A percentile compares a stretch with the other conserved stretches of the same genome.
phyloP scores from a whole-genome alignment of 768 basidiomycete species.

The Hypsizygus marmoreus region DNA sequence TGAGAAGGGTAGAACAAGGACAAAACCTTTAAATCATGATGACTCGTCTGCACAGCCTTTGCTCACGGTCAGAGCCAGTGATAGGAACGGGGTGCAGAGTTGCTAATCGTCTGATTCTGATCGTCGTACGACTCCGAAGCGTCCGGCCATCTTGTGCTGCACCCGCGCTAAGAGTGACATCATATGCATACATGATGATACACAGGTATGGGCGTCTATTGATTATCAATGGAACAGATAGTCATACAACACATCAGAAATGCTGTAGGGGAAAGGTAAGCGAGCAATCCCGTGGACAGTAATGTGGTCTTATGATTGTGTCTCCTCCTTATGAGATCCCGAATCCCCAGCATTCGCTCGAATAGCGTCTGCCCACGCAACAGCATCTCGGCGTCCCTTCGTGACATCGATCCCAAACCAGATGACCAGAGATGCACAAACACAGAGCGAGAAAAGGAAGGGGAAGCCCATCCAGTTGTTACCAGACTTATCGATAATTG shows the following conservation, averaged over 20 bases:
- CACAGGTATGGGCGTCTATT: no score
- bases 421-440: conserved; percentile 66
- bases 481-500: conserved; percentile 71
- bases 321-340: background rate
- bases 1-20: background rate
- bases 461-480: conserved; percentile 86
- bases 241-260: no score
- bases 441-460: conserved; percentile 76
- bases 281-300: no score
- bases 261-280: background rate
- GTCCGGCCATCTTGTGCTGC: no score
- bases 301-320: background rate
- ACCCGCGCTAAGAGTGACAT: no score
- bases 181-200: no score
- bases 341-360: conserved; percentile 6
- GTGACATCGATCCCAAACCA: conserved; percentile 73
- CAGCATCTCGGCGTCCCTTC: conserved; percentile 64
- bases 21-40: background rate
- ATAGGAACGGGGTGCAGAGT: no score
- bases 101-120: no score
- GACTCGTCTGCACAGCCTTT: conserved; percentile 3
- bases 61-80: background rate
- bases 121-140: no score
- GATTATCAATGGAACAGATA: no score
- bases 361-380: conserved; percentile 49